Evolutionary conservation across 805 yeast genomes (phyloP).

Genomic region (Metschnikowia vanudenii): DNA sequence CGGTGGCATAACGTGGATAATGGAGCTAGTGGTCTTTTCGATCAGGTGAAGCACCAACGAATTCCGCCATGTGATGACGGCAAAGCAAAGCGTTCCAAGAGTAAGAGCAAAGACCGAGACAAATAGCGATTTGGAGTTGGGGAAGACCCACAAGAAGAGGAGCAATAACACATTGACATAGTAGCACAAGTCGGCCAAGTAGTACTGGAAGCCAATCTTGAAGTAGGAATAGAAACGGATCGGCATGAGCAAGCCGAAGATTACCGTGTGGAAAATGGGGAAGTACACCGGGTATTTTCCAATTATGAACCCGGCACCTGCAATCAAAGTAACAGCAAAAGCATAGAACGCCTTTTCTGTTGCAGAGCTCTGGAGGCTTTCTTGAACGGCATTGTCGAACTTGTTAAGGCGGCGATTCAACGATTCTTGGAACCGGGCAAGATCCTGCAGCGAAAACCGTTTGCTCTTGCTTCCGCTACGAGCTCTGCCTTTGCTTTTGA

Average conservation of each 20-base stretch:
- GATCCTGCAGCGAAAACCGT: slow-evolving; percentile 23
- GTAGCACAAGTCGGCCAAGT: slow-evolving; percentile 89
- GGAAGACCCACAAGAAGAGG: slow-evolving; percentile 78
- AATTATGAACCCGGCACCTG: slow-evolving; percentile 69
- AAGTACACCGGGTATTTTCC: slow-evolving; percentile 77
- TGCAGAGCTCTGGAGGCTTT: slow-evolving; percentile 32
- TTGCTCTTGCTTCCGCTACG: no score
- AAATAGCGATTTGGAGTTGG: slow-evolving; percentile 68
- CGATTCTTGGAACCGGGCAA: slow-evolving; percentile 31
- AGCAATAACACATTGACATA: slow-evolving; percentile 75
- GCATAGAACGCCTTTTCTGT: slow-evolving; percentile 82
- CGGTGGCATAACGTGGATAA: slow-evolving; percentile 91
- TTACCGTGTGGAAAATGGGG: slow-evolving; percentile 68
- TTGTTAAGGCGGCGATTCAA: slow-evolving; percentile 31
- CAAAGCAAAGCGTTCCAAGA: slow-evolving; percentile 88
- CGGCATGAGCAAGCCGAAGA: slow-evolving; percentile 70
- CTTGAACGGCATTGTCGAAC: slow-evolving; percentile 38
- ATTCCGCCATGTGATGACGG: slow-evolving; percentile 94
- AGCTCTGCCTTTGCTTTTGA: slow-evolving; percentile 2
- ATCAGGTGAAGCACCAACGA: slow-evolving; percentile 87
- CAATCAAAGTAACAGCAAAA: slow-evolving; percentile 62
- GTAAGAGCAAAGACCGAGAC: slow-evolving; percentile 83
- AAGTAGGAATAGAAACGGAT: slow-evolving; percentile 80
- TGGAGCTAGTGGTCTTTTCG: slow-evolving; percentile 88
- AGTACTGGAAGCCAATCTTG: slow-evolving; percentile 77